Conservation (phyloP, 1,284 basidiomycete species). For the Moesziomyces parantarcticus region DNA sequence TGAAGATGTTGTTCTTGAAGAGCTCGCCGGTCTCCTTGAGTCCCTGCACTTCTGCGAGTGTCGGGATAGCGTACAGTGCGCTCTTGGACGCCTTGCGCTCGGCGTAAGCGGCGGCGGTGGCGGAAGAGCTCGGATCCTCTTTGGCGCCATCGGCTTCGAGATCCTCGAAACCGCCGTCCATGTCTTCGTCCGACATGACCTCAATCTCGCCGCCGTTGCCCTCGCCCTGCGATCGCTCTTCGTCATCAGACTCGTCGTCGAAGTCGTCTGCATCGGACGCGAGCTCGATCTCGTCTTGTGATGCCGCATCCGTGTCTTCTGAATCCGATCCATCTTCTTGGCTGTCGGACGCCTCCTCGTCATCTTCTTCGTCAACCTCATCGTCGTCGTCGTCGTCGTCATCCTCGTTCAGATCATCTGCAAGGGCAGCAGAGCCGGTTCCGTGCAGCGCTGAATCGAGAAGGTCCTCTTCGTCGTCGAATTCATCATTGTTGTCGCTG, state of each 20-base stretch:
- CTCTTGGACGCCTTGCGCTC: constrained; percentile 48
- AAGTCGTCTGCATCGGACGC: constrained; percentile 32
- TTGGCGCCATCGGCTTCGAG: constrained; percentile 51
- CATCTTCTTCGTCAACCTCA: constrained; percentile 43
- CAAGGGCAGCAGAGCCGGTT: constrained; percentile 41
- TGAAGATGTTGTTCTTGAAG: constrained; percentile 84
- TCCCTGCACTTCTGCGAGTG: constrained; percentile 76
- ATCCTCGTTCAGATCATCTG: constrained; percentile 29
- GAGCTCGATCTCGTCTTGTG: constrained; percentile 29
- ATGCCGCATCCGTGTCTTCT: constrained; percentile 21
- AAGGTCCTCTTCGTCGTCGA: constrained; percentile 60
- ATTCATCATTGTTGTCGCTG: constrained; percentile 59
- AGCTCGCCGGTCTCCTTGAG: constrained; percentile 83
- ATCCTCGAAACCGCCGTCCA: constrained; percentile 66
- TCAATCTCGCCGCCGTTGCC: constrained; percentile 52
- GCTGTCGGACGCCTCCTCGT: constrained; percentile 34
- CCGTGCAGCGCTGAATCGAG: constrained; percentile 42
- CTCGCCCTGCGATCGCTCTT: constrained; percentile 10
- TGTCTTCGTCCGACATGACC: constrained; percentile 61
- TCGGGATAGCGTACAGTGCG: constrained; percentile 70
- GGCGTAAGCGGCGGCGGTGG: constrained; percentile 11
- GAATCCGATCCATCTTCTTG: background rate
- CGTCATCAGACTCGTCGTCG: constrained; percentile 11
- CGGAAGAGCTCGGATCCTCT: constrained; percentile 21
- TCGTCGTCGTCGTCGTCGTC: constrained; percentile 57